These are phyloP conservation scores for Aspergillus pseudoterreus DNA, from an alignment of 2,329 filamentous ascomycete species.

Conservation along the genomic window DNA sequence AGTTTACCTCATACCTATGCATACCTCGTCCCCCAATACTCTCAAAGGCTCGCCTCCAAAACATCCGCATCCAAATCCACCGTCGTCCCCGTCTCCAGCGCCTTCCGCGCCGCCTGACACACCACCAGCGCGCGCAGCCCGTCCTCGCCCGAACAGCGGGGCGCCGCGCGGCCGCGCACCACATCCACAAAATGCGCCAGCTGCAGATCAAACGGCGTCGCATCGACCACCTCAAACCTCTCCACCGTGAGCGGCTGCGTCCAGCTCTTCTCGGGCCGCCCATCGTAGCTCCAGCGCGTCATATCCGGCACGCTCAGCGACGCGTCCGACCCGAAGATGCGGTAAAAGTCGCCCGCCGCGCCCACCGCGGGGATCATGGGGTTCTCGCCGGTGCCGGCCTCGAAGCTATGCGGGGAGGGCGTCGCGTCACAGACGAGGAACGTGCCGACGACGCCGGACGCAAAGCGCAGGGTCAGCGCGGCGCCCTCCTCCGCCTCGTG, in stretches of 20 bases:
- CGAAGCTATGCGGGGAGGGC: constrained; percentile 53
- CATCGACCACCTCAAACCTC: constrained; percentile 22
- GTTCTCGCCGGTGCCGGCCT: constrained; percentile 58
- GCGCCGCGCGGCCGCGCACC: constrained; percentile 39
- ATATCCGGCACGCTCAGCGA: constrained; percentile 55
- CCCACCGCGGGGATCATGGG: constrained; percentile 42
- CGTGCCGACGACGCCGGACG: constrained; percentile 53
- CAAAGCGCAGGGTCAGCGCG: constrained; percentile 52
- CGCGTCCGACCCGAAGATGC: constrained; percentile 53
- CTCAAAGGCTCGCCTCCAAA: not conserved
- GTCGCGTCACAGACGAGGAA: constrained; percentile 54
- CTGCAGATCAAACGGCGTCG: constrained; percentile 52
- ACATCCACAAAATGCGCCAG: constrained; percentile 51
- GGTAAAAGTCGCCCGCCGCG: constrained; percentile 47
- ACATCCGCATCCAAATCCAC: constrained; percentile 23
- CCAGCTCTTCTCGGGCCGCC: constrained; percentile 42
- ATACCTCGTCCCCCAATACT: not conserved
- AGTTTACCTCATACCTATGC: too few relatives aligned
- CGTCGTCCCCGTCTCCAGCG: constrained; percentile 38
- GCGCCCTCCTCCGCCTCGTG: constrained; percentile 56
- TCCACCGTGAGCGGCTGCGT: constrained; percentile 32
- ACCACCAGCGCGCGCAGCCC: constrained; percentile 52
- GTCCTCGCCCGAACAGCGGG: constrained; percentile 48
- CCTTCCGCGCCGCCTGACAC: constrained; percentile 49
- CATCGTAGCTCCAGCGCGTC: constrained; percentile 47